Evolutionary conservation across 2,329 filamentous ascomycete genomes (phyloP), one percentile per base, ranked within the genome.

Genomic region (Ascomycota sp.): DNA sequence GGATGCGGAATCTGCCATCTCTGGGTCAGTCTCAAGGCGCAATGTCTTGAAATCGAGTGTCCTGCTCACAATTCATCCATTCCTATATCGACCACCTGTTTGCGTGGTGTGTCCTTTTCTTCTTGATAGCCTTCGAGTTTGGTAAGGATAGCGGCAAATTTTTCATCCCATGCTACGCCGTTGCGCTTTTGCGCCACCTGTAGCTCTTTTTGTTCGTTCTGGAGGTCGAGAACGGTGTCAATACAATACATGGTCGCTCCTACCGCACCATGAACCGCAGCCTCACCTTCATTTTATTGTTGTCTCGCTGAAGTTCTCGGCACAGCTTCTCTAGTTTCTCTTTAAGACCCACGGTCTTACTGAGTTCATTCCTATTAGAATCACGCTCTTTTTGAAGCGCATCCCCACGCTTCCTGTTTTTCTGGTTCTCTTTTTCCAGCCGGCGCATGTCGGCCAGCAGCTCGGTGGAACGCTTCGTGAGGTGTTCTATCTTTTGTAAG

Each of bases 261-360:
- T 10, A 7, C 21, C 21, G 7, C 7, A 23, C 21, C 21, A 7
- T 10, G 21, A 7, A 23, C 7, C 21, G 21, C 20, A 6, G 21
- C 20, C 20, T 23, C 53, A 89, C 81, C 75, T 95, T 95, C 39
- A 98, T 72, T 56, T 92, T 91, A 55, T 95, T 95, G 52, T 98
- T 98, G 47, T 98, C 89, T 43, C 86, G 79, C 35, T 91, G 89
- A 32, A 98, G 65, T 52, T 98, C 89, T 33, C 89, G 66, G 44
- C 85, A 94, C 21, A 98, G 62, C 50, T 95, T 98, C 55, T 98
- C 89, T 27, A 98, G 61, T 55, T 95, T 95, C 51, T 95, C 85
- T 52, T 92, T 94, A 47, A 95, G 70, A 1, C 75, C 78, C 13
- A 79, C 75, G 15, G 85, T 86, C 56, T 93, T 93, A 55, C 73